Evolutionary conservation across 768 basidiomycete species (phyloP), one percentile per base, ranked within the genome.

Genomic region (Panus rudis): DNA sequence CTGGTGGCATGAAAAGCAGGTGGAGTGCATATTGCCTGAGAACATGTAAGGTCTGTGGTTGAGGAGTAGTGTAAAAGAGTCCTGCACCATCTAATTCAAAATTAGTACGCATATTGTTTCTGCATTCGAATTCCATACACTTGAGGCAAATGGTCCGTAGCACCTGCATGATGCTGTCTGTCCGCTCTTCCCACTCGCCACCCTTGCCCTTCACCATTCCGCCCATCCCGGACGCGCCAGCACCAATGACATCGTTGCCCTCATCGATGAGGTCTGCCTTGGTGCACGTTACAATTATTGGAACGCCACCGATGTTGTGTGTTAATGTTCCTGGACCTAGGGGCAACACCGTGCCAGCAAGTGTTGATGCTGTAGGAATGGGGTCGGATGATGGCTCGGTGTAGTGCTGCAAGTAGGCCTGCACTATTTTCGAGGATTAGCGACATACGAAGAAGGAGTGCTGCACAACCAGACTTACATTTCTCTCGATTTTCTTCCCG

Each of bases 151-250:
- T 78, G 0, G 91, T 88, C 28, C 96, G 76, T 39, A 99, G 71
- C n/a, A 89, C 79, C 56, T 98, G 94, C 82, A 96, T 94, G 4
- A 97, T 71, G 30, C 86, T 85, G 57, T 99, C 96, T 31, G 92
- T 93, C 54, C 84, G 72, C 62, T 99, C 96, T 62, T 99, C 96
- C 88, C 88, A 91, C 54, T 89, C 86, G 8, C 80, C 84, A 2
- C 90, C 89, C 59, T 91, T 92, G 3, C 88, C 88, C 63, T 90
- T 92, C 3, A 91, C 84, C 84, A 91, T 87, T 12, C 82, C 83
- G 19, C 88, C 86, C 81, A 91, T 90, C 0, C 86, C 87, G 0
- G 85, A 76, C 1, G 83, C 68, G 28, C 90, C 90, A 0, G 68
- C 67, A 4, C 79, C 80, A 14, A 75, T 78, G 43, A 81, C 70